Base-by-base conservation (phyloP, 2,329 filamentous ascomycete species). In the Berkeleyomyces basicola region DNA sequence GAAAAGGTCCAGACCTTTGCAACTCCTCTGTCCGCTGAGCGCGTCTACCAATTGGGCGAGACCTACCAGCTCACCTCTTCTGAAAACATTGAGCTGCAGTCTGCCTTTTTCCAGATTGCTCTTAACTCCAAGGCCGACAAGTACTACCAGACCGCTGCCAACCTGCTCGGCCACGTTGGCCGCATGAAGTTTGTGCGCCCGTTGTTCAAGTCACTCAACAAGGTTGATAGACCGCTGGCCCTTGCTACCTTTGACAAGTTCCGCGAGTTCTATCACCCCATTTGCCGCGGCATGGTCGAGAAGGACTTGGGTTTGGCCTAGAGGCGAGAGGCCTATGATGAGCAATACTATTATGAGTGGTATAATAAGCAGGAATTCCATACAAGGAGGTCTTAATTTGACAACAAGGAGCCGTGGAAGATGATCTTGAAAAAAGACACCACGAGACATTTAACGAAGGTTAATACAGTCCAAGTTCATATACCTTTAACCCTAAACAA, bases 161-260 rank as follows among this genome's bases (percentile, higher is more conserved):
- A 88, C 64, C 77, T 96, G 62, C 77, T 97, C 46, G 88, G 88
- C 40, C 79, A 80, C 61, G 90, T 96, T 33, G 93, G 93, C 10
- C 79, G 93, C 63, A 97, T 99, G 93, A 97, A 97, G 80, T 97
- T 92, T 73, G 92, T 97, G 64, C 79, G 92, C 58, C 90, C 92
- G 31, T 74, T 97, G 70, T 96, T 86, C 75, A 81, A 86, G 65
- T 80, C 82, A 59, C 75, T 99, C 67, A 85, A 86, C 69, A 83
- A 84, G 71, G 82, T 88, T 46, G 86, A 96, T 74, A 78, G 82
- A 57, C 76, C 83, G 36, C 74, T 95, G 69, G 92, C 93, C 0
- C 74, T 92, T 61, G 77, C 83, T 71, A 95, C 91, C 0, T 96
- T 96, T 74, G 82, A 87, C 74, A 87, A 86, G 79, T 86, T 96